Evolutionary conservation across 2,329 filamentous ascomycete species (phyloP), one percentile per base, ranked within the genome.

Genomic region (Hypoxylon sp.): DNA sequence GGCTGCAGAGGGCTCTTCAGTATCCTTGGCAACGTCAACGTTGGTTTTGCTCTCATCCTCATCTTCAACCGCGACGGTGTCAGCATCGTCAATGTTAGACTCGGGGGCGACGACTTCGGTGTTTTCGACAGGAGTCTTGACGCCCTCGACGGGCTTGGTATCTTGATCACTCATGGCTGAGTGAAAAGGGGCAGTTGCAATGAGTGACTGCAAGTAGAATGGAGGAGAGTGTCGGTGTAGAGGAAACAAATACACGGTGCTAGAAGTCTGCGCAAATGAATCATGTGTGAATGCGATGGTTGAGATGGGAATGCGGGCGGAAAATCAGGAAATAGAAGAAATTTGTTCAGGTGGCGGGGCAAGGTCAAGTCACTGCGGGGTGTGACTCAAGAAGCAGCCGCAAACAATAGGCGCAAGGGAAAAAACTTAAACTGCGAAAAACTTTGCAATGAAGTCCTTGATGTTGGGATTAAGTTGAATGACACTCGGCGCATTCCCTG

Each of bases 91-190:
- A 30, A 17, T 15, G 17, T 50, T 48, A 32, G 39, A 13, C 28
- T 63, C 48, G 10, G 34, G 30, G 19, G 39, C 15, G 26, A 28
- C 41, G 37, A 63, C 48, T n/a, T n/a, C n/a, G 46, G 53, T 15
- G 43, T 57, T 44, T 48, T 68, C 56, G 56, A 56, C 64, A 24
- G 59, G 39, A 46, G 62, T 54, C 46, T 65, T 56, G 41, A 68
- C 64, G 67, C 78, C 74, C 74, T 81, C 78, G 46, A 73, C 73
- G 55, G 77, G 75, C 73, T 80, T 81, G 70, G 74, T 72, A 48
- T 78, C 74, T 61, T 76, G 74, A 62, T 79, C 78, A 67, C 76
- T 74, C 72, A 76, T 75, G 17, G 48, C 49, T 62, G 64, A n/a
- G 51, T 62, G 64, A n/a, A 19, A 28, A 24, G 32, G 24, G 32